A percentile compares a stretch with the other conserved stretches of the same genome.
These are phyloP conservation scores for Calocybe cyanea DNA, from an alignment of 768 basidiomycete species.

Conservation along the genomic window DNA sequence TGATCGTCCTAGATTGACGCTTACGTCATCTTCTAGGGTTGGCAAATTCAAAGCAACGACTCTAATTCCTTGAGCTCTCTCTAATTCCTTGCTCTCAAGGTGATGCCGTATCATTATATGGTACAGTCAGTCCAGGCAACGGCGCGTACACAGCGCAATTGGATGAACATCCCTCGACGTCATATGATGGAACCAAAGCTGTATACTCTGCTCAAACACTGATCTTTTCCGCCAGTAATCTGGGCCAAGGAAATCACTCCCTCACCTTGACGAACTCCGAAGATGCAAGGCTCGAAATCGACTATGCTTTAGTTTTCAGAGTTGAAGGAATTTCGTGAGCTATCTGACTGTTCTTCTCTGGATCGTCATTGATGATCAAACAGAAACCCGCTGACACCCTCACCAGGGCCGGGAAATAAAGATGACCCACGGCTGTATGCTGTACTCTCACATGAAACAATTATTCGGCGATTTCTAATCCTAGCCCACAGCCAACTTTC, in stretches of 20 bases:
- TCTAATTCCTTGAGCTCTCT: background rate
- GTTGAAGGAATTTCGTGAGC: conserved; percentile 1
- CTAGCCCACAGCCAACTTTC: background rate
- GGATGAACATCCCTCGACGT: conserved; percentile 15
- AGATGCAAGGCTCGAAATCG: conserved; percentile 23
- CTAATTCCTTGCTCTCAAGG: background rate
- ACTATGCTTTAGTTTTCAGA: conserved; percentile 26
- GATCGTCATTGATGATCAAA: background rate
- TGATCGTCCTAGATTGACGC: background rate
- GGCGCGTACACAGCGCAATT: conserved; percentile 14
- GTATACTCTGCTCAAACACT: conserved; percentile 12
- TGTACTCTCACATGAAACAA: background rate
- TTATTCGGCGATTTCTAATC: background rate
- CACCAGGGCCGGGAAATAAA: background rate
- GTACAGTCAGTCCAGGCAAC: conserved; percentile 9
- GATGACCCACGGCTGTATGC: background rate
- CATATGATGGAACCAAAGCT: conserved; percentile 17
- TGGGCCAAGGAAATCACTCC: conserved; percentile 24
- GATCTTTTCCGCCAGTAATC: conserved; percentile 20
- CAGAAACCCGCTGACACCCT: background rate
- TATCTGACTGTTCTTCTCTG: background rate
- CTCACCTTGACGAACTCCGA: conserved; percentile 28
- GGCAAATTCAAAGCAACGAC: background rate
- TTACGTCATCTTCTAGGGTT: background rate
- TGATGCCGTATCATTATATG: conserved; percentile 8